Evolutionary conservation across 257 asterid genomes (phyloP), one percentile per base, ranked within the genome.

Genomic region (Orobanche coerulescens): DNA sequence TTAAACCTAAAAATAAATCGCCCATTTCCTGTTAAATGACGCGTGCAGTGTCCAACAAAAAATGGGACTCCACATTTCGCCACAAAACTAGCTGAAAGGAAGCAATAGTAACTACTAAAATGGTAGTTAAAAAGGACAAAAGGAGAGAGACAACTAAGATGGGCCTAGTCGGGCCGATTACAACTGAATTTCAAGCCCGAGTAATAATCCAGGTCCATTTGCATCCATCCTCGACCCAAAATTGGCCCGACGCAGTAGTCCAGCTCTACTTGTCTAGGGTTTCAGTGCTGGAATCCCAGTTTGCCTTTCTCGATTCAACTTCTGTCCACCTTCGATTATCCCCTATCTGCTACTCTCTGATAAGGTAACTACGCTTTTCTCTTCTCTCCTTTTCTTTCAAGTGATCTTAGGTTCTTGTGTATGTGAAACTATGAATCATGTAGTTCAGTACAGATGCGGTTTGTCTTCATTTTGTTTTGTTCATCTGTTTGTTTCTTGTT

Each of bases 141-240:
- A 37, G 16, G 51, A 62, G 36, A 55, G 40, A 57, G 69, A 65
- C 44, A n/a, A 22, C 8, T 25, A 55, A 34, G 28, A 37, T 76
- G 81, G 81, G 81, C 77, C 81, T 62, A 64, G 4, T 8, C 78
- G 81, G 81, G 75, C 81, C 52, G 72, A 25, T 14, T 26, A 23
- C 6, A 14, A 6, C 62, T 2, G 30, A 46, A 34, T 31, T 18
- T 58, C 52, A 42, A 68, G 81, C 81, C 81, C 73, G 81, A 72
- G 60, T 10, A 11, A 4, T 33, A 10, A 1, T 13, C 0, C 22
- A 49, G 73, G 80, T 75, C 77, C 78, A 75, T n/a, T 78, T 58
- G 57, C 59, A 14, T 15, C 39, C 39, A 16, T 11, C 14, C 54
- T 16, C 65, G 57, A 10, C 65, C 61, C 62, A n/a, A 64, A 37